A percentile compares a stretch with the other conserved stretches of the same genome.
Conservation (phyloP, 129 eudicot genomes). For the Oenanthe sinensis region DNA sequence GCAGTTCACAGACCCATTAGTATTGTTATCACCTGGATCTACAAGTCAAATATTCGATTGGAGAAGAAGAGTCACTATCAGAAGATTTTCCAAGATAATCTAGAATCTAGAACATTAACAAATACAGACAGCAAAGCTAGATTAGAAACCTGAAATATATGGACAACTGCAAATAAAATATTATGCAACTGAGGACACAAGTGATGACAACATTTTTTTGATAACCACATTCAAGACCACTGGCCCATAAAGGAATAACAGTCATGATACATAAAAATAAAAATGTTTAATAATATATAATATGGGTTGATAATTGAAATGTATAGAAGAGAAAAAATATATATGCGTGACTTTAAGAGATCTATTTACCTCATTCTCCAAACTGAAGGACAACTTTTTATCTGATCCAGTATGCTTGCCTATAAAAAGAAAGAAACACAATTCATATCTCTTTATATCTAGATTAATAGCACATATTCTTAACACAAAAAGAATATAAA, state of each 20-base stretch:
- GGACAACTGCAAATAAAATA: neutral
- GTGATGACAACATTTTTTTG: neutral
- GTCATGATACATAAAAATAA: neutral
- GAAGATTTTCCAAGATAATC: conserved; percentile 75
- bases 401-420: conserved; percentile 92
- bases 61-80: conserved; percentile 60
- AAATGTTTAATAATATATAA: neutral
- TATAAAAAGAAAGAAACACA: conserved; percentile 16
- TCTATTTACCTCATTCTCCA: conserved; percentile 74
- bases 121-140: conserved; percentile 1
- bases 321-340: neutral
- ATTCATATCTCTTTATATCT: neutral
- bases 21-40: conserved; percentile 59
- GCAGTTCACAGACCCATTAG: conserved; percentile 6
- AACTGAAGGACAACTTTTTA: conserved; percentile 76
- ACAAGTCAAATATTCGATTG: conserved; percentile 50
- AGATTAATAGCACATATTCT: neutral
- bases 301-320: neutral
- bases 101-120: conserved; percentile 51
- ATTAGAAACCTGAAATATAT: neutral
- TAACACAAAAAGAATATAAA: neutral
- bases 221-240: neutral
- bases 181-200: neutral
- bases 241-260: neutral
- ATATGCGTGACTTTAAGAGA: neutral